Conservation (phyloP, 495 filamentous ascomycete species). For the Lophiotrema nucula region DNA sequence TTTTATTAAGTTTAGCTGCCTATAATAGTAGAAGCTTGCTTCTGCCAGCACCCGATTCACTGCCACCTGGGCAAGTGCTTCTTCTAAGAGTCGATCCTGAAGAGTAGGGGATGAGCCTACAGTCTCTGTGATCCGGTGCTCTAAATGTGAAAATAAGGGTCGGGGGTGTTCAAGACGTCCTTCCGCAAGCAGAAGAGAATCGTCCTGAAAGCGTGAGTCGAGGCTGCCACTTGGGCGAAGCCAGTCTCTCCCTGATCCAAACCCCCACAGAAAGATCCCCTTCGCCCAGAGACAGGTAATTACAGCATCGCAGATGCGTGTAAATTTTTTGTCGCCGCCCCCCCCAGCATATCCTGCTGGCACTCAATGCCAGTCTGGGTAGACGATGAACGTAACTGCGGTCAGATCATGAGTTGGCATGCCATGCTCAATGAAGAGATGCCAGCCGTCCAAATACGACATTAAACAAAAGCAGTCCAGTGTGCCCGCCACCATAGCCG, state of each 20-base stretch:
- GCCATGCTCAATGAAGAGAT: constrained; percentile 38
- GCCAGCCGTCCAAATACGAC: constrained; percentile 45
- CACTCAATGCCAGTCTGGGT: constrained; percentile 48
- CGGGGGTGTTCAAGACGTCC: constrained; percentile 14
- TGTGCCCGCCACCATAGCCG: constrained; percentile 56
- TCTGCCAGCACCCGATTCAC: constrained; percentile 52
- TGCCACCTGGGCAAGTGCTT: constrained; percentile 41
- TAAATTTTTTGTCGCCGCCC: constrained; percentile 39
- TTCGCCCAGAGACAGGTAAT: constrained; percentile 37
- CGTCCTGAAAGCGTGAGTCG: constrained; percentile 36
- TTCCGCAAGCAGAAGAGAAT: constrained; percentile 42
- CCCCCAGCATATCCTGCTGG: constrained; percentile 48
- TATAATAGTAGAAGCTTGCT: constrained; percentile 39
- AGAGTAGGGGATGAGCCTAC: constrained; percentile 56
- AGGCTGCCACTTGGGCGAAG: constrained; percentile 46
- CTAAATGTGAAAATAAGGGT: no score
- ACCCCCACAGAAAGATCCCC: constrained; percentile 17
- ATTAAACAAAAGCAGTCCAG: constrained; percentile 45
- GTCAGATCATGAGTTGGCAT: constrained; percentile 32
- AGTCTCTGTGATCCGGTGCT: constrained; percentile 30
- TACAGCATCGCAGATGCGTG: constrained; percentile 52
- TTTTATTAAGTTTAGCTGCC: constrained; percentile 39
- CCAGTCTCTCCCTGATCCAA: constrained; percentile 28
- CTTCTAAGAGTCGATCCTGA: constrained; percentile 48
- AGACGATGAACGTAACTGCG: constrained; percentile 33